A percentile compares a stretch with the other conserved stretches of the same genome.
Evolutionary conservation across 2,329 filamentous ascomycete species (phyloP).

Genomic region (Aspergillus sojae): DNA sequence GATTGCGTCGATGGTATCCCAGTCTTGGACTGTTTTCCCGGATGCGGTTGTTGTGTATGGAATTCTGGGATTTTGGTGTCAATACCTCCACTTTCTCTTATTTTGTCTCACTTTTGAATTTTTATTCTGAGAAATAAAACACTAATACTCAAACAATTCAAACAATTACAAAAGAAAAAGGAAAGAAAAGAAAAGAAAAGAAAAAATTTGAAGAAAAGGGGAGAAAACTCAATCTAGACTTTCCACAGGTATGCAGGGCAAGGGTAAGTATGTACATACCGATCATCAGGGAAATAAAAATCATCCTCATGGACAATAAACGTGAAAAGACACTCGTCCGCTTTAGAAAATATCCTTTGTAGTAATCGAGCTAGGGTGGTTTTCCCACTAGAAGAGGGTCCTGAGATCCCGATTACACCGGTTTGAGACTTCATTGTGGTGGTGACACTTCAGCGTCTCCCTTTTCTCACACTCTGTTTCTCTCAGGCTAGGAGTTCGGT

Average conservation of each 20-base stretch:
- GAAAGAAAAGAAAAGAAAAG: too few species aligned
- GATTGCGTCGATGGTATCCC: constrained; percentile 85
- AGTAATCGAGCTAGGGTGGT: constrained; percentile 87
- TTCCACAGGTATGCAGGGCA: background rate
- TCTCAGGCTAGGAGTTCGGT: background rate
- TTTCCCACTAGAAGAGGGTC: constrained; percentile 91
- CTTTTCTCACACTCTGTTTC: background rate
- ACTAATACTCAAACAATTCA: too few species aligned
- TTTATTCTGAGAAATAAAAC: background rate
- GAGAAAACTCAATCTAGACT: background rate
- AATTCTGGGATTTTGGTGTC: constrained; percentile 37
- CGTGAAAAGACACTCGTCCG: constrained; percentile 22
- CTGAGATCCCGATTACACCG: constrained; percentile 79
- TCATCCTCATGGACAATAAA: constrained; percentile 95
- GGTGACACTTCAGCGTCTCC: background rate
- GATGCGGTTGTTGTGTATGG: constrained; percentile 52
- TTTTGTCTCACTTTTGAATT: background rate
- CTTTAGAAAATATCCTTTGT: constrained; percentile 72
- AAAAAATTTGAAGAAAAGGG: background rate
- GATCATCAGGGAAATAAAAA: constrained; percentile 81
- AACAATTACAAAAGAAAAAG: too few species aligned
- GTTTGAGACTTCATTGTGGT: constrained; percentile 7
- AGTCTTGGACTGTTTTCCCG: constrained; percentile 70
- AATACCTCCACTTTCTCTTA: constrained; percentile 1
- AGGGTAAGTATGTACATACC: constrained; percentile 38